phyloP scores from a whole-genome alignment of 805 yeast species.

The Myxozyma neotropica region DNA sequence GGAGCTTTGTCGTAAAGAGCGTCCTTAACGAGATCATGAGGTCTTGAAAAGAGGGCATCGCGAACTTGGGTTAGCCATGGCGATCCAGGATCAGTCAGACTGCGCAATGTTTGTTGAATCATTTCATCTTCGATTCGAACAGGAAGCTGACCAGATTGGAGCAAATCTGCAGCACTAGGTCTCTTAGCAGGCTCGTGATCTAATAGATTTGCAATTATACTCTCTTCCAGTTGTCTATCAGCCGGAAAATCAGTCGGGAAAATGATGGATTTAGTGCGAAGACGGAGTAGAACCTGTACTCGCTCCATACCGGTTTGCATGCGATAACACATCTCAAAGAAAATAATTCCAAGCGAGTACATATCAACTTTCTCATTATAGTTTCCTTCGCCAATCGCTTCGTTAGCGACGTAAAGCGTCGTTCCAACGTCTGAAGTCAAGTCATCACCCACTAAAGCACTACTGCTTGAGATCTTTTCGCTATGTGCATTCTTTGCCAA shows the following conservation, averaged over 20 bases:
- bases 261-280: constrained; percentile 60
- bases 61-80: constrained; percentile 95
- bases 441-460: constrained; percentile 44
- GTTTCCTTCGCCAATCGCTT: constrained; percentile 66
- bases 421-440: constrained; percentile 94
- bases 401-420: constrained; percentile 87
- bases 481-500: constrained; percentile 84
- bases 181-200: constrained; percentile 78
- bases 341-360: constrained; percentile 91
- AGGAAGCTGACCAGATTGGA: constrained; percentile 82
- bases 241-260: constrained; percentile 70
- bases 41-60: constrained; percentile 80
- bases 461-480: constrained; percentile 25
- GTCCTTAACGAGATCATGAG: constrained; percentile 82
- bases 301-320: constrained; percentile 95
- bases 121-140: constrained; percentile 88
- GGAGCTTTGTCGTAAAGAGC: constrained; percentile 66
- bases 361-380: constrained; percentile 94
- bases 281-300: constrained; percentile 64
- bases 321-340: constrained; percentile 90
- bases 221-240: constrained; percentile 59
- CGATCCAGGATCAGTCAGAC: constrained; percentile 84
- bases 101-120: constrained; percentile 82
- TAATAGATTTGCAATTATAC: constrained; percentile 65
- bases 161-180: constrained; percentile 75